These are phyloP conservation scores for Phytopythium mirpurense DNA, from an alignment of 352 stramenopile genomes.

Conservation along the genomic window DNA sequence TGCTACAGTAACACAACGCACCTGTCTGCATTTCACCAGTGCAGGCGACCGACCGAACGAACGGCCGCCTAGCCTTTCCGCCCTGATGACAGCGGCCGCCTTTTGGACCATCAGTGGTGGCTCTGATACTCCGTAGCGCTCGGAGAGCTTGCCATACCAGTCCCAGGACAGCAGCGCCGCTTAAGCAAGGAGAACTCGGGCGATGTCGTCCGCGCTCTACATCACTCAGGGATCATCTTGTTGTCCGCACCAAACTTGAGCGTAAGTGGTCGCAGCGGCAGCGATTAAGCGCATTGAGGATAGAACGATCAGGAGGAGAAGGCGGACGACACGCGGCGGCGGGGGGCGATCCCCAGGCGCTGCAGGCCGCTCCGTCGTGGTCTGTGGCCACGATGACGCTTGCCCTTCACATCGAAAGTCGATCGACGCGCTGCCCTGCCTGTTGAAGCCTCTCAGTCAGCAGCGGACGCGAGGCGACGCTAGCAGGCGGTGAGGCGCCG, in stretches of 20 bases:
- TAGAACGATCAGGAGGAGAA: neutral
- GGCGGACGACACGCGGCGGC: neutral
- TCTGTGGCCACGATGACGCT: constrained; percentile 14
- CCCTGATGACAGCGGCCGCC: neutral
- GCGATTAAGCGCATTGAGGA: neutral
- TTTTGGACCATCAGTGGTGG: neutral
- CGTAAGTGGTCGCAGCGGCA: constrained; percentile 18
- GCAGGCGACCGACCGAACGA: no score
- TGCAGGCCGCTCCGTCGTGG: constrained; percentile 25
- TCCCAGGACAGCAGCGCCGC: constrained; percentile 22
- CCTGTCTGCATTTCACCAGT: no score
- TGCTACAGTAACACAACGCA: no score
- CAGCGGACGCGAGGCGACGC: no score
- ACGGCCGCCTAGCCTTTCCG: no score
- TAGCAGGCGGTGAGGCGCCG: no score
- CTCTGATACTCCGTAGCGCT: constrained; percentile 13
- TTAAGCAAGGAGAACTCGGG: constrained; percentile 23
- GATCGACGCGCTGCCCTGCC: no score
- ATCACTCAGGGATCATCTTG: constrained; percentile 24
- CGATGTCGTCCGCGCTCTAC: constrained; percentile 11
- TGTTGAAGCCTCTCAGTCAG: no score
- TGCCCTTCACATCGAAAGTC: neutral
- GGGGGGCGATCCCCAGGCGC: constrained; percentile 24
- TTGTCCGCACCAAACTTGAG: constrained; percentile 21
- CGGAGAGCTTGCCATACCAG: constrained; percentile 36